Evolutionary conservation across 2,329 filamentous ascomycete species (phyloP).

Genomic region (Colletotrichum endophyticum): DNA sequence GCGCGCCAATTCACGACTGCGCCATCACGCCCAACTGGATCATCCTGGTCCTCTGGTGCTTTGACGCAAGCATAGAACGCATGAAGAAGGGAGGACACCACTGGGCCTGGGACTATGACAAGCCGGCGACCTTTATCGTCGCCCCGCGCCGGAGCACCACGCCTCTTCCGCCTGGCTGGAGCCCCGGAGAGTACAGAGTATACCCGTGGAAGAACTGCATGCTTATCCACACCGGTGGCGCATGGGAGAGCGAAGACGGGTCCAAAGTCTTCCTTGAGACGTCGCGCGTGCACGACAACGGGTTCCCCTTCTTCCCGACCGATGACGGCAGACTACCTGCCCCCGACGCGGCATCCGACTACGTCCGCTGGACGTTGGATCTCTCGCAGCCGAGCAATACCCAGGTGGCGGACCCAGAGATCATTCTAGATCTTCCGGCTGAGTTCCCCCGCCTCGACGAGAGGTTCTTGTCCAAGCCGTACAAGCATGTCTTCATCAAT

Average conservation of each 20-base stretch:
- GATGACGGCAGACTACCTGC: slow-evolving; percentile 23
- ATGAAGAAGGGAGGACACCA: slow-evolving; percentile 41
- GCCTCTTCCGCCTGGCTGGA: slow-evolving; percentile 24
- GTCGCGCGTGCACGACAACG: slow-evolving; percentile 28
- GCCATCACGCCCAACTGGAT: slow-evolving; percentile 41
- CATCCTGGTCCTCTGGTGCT: slow-evolving; percentile 38
- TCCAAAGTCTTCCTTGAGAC: neutral
- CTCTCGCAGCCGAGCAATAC: slow-evolving; percentile 27
- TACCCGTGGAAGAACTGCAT: slow-evolving; percentile 22
- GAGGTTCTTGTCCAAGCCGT: slow-evolving; percentile 40
- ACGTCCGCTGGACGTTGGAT: slow-evolving; percentile 45
- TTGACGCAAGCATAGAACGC: slow-evolving; percentile 36
- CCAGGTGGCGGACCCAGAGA: slow-evolving; percentile 30
- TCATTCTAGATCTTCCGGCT: slow-evolving; percentile 39
- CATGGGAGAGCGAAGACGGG: slow-evolving; percentile 23
- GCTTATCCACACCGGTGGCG: slow-evolving; percentile 15
- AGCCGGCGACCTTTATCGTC: neutral
- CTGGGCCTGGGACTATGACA: slow-evolving; percentile 37
- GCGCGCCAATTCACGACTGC: slow-evolving; percentile 44
- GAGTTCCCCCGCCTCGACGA: slow-evolving; percentile 52
- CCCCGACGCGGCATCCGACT: slow-evolving; percentile 42
- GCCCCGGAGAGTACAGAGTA: slow-evolving; percentile 23
- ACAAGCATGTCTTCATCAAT: slow-evolving; percentile 39
- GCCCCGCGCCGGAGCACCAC: neutral
- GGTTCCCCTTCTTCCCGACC: slow-evolving; percentile 28